Evolutionary conservation across 129 eudicot species (phyloP).

Genomic region (Chrysanthemum seticuspe): DNA sequence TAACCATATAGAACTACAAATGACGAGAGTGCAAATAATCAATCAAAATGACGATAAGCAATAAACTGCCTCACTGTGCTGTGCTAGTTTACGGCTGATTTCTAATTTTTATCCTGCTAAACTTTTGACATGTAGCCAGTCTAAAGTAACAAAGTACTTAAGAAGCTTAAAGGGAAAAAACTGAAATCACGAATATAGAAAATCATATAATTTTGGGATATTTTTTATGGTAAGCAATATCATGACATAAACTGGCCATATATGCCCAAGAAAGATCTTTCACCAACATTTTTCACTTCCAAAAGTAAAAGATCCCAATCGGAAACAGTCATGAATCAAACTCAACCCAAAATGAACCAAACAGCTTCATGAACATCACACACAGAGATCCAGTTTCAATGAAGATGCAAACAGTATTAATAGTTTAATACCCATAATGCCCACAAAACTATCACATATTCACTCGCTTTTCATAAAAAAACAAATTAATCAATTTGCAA

Average conservation of each 20-base stretch:
- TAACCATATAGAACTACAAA: too few relatives aligned
- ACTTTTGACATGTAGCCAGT: too few relatives aligned
- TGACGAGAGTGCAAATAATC: too few relatives aligned
- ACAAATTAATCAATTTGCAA: background rate
- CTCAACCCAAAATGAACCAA: constrained; percentile 3
- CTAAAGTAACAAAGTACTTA: too few relatives aligned
- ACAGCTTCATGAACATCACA: background rate
- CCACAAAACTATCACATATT: background rate
- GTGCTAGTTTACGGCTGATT: too few relatives aligned
- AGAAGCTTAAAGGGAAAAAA: too few relatives aligned
- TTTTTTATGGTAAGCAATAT: background rate
- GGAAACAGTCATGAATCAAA: background rate
- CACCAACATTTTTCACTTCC: constrained; percentile 2
- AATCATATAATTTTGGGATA: background rate
- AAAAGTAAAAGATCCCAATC: background rate
- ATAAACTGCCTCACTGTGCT: too few relatives aligned
- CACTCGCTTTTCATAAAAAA: background rate
- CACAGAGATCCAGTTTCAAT: background rate
- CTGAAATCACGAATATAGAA: background rate
- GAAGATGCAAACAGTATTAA: constrained; percentile 6
- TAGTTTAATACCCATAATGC: background rate
- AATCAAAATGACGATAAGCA: too few relatives aligned
- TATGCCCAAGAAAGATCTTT: constrained; percentile 4
- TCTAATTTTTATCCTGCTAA: too few relatives aligned
- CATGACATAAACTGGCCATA: background rate